Evolutionary conservation across 345 rosid species (phyloP), one percentile per base, ranked within the genome.

Genomic region (Camelina neglecta): DNA sequence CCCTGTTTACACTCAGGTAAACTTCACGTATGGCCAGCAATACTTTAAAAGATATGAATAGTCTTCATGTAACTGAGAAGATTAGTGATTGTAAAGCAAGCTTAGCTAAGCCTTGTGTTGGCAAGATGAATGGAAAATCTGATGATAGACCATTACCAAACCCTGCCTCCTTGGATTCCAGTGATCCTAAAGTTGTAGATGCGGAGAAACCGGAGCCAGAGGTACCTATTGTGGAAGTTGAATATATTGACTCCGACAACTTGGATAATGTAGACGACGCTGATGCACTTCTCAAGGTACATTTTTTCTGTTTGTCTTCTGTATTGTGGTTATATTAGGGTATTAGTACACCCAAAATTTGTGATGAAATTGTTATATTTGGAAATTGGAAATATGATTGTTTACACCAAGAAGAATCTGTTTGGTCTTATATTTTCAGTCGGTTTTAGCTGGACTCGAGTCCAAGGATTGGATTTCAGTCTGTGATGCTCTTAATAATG

Each of bases 391-490:
- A 33, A 21, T 33, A 35, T 31, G 42, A 31, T 60, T 77, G n/a
- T 65, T 71, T 71, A 65, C 39, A 23, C 47, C 55, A 41, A 53
- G 39, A 76, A 3, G 9, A 58, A 47, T 66, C 55, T 23, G 59
- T 66, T 77, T 71, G 47, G 31, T 71, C 49, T 65, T 38, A 35
- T 53, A 29, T 50, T 59, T 65, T 62, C 85, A 89, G 94, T 70
- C 79, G n/a, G 87, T 92, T 69, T 56, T 92, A 54, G 72, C 85
- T 77, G 96, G 93, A 47, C 84, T 90, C 20, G 93, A 90, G 71
- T 94, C 98, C 72, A 94, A 90, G 76, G 91, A 92, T 73, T 94
- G 98, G 98, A 79, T 89, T 71, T 65, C 79, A 63, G 85, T 86
- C 71, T 91, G 96, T 83, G 96, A 89, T 53, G 83, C 99, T 57